Base-by-base conservation (phyloP, 2,329 filamentous ascomycete genomes). In the Hypomyces perniciosus region DNA sequence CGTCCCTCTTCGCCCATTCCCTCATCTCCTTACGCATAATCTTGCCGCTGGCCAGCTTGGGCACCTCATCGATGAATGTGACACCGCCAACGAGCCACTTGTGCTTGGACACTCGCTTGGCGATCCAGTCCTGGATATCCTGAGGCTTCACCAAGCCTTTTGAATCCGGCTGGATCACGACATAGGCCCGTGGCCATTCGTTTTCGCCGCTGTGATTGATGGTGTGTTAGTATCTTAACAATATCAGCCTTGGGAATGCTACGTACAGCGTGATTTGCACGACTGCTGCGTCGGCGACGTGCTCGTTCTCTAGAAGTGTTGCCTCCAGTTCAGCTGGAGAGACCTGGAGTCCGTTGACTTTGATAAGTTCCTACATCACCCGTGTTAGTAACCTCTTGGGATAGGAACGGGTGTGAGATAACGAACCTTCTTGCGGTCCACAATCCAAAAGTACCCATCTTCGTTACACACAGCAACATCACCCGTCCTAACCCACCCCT, bases 401-500 rank as follows among this genome's bases (percentile, higher is more conserved):
- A 37, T n/a, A 10, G 9, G 29, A 35, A 9, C 34, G 3, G 27
- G 13, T 13, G 9, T 28, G 55, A 5, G 5, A 12, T 6, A 20
- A 50, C 54, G 45, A 20, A 70, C 69, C 67, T 79, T 73, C 62
- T 77, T 81, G 27, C 80, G 68, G 59, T 74, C 62, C 2, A 68
- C 66, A 26, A 68, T 68, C 70, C 65, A 77, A 52, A 82, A 71
- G 49, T 71, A 63, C 6, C 71, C 71, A 3, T 74, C 59, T 46
- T 73, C 55, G 51, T 81, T 71, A 44, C 71, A 66, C 39, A 75
- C 68, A 0, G 74, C 77, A 46, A 81, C 66, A 59, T 83, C 81
- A 0, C 81, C 81, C 1, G 81, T 84, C 62, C 72, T 77, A 51
- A 84, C 62, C 78, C 80, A 84, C 1, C 78, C 76, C 42, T 80